Evolutionary conservation across 441 rosid genomes (phyloP).

Genomic region (Oxalis stricta): DNA sequence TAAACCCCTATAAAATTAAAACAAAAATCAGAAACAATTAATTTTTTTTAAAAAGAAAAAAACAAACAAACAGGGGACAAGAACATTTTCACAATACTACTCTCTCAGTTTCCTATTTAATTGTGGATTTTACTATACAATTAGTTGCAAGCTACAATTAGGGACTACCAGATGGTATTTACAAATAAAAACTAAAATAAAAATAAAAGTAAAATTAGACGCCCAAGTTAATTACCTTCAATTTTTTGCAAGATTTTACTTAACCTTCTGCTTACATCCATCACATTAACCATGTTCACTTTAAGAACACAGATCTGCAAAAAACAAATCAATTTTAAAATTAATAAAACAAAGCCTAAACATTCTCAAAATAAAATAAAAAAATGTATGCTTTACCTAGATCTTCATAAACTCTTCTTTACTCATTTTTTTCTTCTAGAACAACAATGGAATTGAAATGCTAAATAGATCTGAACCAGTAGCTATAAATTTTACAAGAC

Average conservation of each 20-base stretch:
- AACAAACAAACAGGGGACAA: not conserved
- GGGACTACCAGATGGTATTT: not conserved
- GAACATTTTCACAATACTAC: too few species aligned
- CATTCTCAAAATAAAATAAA: too few species aligned
- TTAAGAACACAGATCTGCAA: constrained; percentile 85
- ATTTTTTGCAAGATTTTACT: constrained; percentile 77
- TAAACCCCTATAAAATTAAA: constrained; percentile 46
- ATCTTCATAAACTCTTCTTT: constrained; percentile 95
- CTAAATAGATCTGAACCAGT: constrained; percentile 35
- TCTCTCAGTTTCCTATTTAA: too few species aligned
- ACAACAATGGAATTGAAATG: constrained; percentile 13
- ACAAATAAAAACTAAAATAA: too few species aligned
- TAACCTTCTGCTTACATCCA: constrained; percentile 84
- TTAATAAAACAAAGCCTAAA: constrained; percentile 3
- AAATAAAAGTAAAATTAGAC: too few species aligned
- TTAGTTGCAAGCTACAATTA: not conserved
- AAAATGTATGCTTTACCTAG: constrained; percentile 39
- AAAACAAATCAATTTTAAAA: constrained; percentile 19
- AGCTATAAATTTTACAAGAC: constrained; percentile 5
- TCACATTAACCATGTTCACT: constrained; percentile 95
- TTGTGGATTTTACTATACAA: too few species aligned
- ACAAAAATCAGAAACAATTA: constrained; percentile 1
- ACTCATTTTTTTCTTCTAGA: constrained; percentile 39
- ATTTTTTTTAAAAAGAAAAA: not conserved
- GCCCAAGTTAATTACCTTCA: constrained; percentile 80